Base-by-base conservation (phyloP, 306 rosid species). In the Potentilla sterilis region DNA sequence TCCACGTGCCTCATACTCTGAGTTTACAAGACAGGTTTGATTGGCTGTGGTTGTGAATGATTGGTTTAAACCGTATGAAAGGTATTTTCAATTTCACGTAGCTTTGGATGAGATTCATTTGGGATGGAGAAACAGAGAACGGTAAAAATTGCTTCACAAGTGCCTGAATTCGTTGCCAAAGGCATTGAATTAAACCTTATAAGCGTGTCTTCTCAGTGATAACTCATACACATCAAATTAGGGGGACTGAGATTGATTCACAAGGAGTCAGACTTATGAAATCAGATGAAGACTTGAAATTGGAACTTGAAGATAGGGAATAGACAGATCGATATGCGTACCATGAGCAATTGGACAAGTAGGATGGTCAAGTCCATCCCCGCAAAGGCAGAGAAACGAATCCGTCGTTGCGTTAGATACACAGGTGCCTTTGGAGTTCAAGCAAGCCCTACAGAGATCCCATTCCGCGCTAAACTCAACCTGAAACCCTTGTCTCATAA, bases 401-500 rank as follows among this genome's bases (percentile, higher is more conserved):
- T 38, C 28, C 1, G 22, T 0, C 4, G 52, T 65, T 4, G 22
- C 0, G 21, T 64, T 64, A 5, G 24, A 38, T 2, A 12, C 73
- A 43, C 79, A 75, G 0, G 7, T 38, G 35, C 79, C 79, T 14
- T 43, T 9, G 46, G 62, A 55, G 34, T n/a, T 55, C 14, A 22
- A 28, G 16, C 79, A 42, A 4, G 9, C 51, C 1, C 58, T n/a
- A 52, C 84, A 73, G 12, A 59, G 18, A 54, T 73, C 52, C 6
- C 28, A 22, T 0, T 13, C 28, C 1, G 0, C 1, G 0, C 2
- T 8, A 35, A 67, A 81, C 1, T 15, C 34, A 6, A 85, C 76
- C 15, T 5, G 70, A 78, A 87, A 86, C 42, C 88, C 89, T 1
- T 0, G 40, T 8, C 32, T 43, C 79, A 86, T 73, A 34, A 76